Evolutionary conservation across 1,284 basidiomycete genomes (phyloP).

Genomic region (Pseudozyma tsukubaensis): DNA sequence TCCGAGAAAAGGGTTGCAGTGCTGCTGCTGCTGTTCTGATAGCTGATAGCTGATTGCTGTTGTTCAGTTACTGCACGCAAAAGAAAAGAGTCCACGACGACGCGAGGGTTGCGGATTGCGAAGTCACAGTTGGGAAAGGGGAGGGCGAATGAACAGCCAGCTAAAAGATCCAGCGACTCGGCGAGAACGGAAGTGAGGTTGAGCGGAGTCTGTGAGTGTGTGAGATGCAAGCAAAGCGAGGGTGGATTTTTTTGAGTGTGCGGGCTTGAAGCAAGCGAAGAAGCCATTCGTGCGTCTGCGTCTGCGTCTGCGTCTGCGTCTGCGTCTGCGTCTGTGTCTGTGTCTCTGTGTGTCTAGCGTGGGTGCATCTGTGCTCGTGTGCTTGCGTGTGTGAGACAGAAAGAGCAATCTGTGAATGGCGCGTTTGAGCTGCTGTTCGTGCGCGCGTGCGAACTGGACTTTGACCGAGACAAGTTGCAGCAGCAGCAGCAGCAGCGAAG

Average conservation of each 20-base stretch:
- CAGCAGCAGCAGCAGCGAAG: not conserved
- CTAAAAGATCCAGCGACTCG: not conserved
- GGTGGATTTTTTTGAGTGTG: no score
- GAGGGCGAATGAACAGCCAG: not conserved
- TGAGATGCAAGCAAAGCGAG: no score
- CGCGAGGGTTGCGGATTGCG: not conserved
- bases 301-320: no score
- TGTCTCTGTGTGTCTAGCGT: no score
- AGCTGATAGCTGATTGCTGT: no score
- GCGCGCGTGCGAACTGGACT: not conserved
- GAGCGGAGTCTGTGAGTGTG: not conserved
- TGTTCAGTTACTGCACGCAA: not conserved
- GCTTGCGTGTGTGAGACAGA: not conserved
- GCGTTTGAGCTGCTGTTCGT: no score
- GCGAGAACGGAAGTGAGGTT: no score
- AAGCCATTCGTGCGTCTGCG: no score
- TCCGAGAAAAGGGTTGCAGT: not conserved
- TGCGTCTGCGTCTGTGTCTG: no score
- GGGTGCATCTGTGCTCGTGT: no score
- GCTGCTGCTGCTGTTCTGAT: no score
- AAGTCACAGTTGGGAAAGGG: not conserved
- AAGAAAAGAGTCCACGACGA: not conserved
- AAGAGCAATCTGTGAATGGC: not conserved
- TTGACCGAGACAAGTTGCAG: slow-evolving; percentile 2
- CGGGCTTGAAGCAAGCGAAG: no score